Conservation (phyloP, 306 rosid species). For the Sicyos edulis region DNA sequence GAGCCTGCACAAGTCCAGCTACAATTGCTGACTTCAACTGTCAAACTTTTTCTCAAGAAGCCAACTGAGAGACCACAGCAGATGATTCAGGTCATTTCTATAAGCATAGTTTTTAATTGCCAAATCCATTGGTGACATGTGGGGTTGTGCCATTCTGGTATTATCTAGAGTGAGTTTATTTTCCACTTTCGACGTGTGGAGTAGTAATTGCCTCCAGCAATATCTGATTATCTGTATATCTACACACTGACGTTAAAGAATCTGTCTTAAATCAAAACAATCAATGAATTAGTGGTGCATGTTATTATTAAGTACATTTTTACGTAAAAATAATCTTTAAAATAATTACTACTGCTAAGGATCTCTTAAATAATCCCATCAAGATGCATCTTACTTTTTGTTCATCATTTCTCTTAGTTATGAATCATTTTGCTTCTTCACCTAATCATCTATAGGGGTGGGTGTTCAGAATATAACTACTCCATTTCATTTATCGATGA, state of each 20-base stretch:
- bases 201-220: not conserved
- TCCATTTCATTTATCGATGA: too few species aligned
- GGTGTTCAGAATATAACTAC: too few species aligned
- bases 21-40: conserved; percentile 95
- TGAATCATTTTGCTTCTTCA: not conserved
- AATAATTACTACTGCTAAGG: too few species aligned
- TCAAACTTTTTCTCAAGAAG: conserved; percentile 97
- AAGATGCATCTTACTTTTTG: not conserved
- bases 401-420: not conserved
- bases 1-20: conserved; percentile 99
- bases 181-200: not conserved
- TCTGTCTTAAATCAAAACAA: not conserved
- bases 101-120: not conserved
- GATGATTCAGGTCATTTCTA: conserved; percentile 77
- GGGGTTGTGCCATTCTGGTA: not conserved
- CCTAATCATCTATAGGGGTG: too few species aligned
- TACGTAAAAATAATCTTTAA: not conserved
- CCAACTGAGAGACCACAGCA: conserved; percentile 99
- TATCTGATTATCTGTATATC: too few species aligned
- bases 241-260: not conserved
- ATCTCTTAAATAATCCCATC: not conserved
- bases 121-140: conserved; percentile 22
- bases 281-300: not conserved
- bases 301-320: not conserved
- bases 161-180: not conserved